Evolutionary conservation across 169 alveolate genomes (phyloP), one percentile per base, ranked within the genome.

Genomic region (Eimeria praecox): DNA sequence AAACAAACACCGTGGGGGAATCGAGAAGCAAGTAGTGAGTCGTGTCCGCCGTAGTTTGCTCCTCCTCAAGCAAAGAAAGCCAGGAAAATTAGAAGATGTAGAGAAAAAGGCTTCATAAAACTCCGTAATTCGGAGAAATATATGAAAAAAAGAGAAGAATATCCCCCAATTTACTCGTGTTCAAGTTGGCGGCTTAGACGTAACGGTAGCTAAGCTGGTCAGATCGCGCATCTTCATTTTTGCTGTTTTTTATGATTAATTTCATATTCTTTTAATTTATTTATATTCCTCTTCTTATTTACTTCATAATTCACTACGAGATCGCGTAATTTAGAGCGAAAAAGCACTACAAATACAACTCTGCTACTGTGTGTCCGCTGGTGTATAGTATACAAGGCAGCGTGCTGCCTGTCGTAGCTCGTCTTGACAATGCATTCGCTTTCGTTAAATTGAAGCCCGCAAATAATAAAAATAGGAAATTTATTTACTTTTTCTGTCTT

Each of bases 11-110:
- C 64, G 64, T 24, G 33, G 64, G 89, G 59, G 59, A 14, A 40
- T 40, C 52, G 52, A 73, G 89, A 20, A 35, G 89, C 89, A 59
- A 78, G 33, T 42, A 64, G 89, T 78, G 89, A 78, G 89, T 64
- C 89, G 89, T 42, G 40, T 42, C 89, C 35, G 89, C 89, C 10
- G 38, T 56, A 5, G 44, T 27, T 27, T 35, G 64, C 46, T 14
- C 64, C 33, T n/a, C 18, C 27, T 78, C 22, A 64, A 42, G 64
- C 59, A 18, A 18, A 18, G 18, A 44, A 2, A 56, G 6, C 18
- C 8, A 35, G 27, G n/a, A 35, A 14, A 44, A 33, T 24, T 38
- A 38, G 1, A 0, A 20, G 5, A 33, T 12, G 89, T 40, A 78
- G 46, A 78, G 89, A 14, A 20, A 38, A 38, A 40, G 89, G 89